phyloP scores from a whole-genome alignment of 2,329 filamentous ascomycete species.

The Paecilomyces sp. region DNA sequence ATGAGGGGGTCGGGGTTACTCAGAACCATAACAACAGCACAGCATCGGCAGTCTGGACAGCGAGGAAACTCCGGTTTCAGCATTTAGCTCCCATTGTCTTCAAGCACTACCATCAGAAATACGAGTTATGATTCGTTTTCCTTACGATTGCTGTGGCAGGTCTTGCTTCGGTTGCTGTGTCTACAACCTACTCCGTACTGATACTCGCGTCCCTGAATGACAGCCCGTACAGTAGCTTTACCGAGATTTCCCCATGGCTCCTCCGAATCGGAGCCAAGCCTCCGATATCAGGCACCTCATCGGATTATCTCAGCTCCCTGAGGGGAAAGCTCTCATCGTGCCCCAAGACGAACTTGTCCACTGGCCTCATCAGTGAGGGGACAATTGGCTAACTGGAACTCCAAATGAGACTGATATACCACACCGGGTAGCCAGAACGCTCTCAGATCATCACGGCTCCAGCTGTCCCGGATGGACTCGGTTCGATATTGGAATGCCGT shows the following conservation, averaged over 20 bases:
- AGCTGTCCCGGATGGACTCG: not conserved
- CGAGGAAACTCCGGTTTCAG: too few relatives aligned
- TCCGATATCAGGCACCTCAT: not conserved
- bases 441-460: not conserved
- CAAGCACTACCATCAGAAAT: too few relatives aligned
- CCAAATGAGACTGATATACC: not conserved
- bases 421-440: not conserved
- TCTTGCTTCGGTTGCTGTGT: too few relatives aligned
- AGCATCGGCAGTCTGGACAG: too few relatives aligned
- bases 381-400: not conserved
- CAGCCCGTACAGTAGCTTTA: not conserved
- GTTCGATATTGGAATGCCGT: not conserved
- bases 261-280: not conserved
- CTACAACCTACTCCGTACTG: too few relatives aligned
- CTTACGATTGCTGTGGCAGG: too few relatives aligned
- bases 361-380: not conserved
- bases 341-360: not conserved
- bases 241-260: not conserved
- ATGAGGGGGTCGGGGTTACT: constrained; percentile 13
- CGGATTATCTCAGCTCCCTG: not conserved
- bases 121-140: too few relatives aligned
- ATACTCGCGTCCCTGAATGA: not conserved
- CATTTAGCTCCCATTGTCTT: too few relatives aligned
- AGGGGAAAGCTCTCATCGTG: not conserved
- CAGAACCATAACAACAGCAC: too few relatives aligned